Evolutionary conservation across 139 green algal species (phyloP), one percentile per base, ranked within the genome.

Genomic region (Auxenochlorella protothecoides): DNA sequence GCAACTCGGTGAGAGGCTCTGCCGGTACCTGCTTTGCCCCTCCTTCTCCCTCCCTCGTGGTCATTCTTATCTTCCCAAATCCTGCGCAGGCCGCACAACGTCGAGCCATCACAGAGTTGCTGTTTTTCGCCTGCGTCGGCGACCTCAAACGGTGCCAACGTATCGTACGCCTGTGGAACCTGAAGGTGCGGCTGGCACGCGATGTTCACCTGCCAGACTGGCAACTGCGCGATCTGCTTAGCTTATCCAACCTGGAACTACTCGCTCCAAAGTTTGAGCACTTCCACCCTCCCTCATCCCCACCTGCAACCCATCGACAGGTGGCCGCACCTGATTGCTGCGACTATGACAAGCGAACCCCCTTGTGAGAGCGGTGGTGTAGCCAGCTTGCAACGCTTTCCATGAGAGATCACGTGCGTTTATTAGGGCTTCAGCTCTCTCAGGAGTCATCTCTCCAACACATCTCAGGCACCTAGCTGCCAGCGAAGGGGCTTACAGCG

Each of bases 271-370:
- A 11, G 5, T 7, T 54, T 51, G 13, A 51, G 65, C 9, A 5
- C 4, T 44, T 14, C 4, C 51, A 55, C 3, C 5, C 11, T 3
- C 2, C 5, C 64, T n/a, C 7, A 5, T 61, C 53, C 10, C 11
- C 9, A 44, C 52, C 11, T 61, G 11, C 8, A 8, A 8, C n/a
- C 6, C 68, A 15, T 62, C 9, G 74, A 74, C 79, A 90, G 83
- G 82, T 93, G 5, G 79, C 79, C 5, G 89, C 93, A 44, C 68
- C 80, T 2, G 76, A 70, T 3, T 92, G 89, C 70, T 89, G 88
- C 75, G 90, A 96, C 72, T 96, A 96, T 69, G 90, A 96, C 81
- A 85, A 80, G 68, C 78, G 90, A 55, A 92, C 88, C n/a, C 90
- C 90, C 27, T 72, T 96, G 86, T 93, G 74, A 86, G 87, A 75